Evolutionary conservation across 2,329 filamentous ascomycete species (phyloP), one percentile per base, ranked within the genome.

Genomic region (Cyclaneusma minus): DNA sequence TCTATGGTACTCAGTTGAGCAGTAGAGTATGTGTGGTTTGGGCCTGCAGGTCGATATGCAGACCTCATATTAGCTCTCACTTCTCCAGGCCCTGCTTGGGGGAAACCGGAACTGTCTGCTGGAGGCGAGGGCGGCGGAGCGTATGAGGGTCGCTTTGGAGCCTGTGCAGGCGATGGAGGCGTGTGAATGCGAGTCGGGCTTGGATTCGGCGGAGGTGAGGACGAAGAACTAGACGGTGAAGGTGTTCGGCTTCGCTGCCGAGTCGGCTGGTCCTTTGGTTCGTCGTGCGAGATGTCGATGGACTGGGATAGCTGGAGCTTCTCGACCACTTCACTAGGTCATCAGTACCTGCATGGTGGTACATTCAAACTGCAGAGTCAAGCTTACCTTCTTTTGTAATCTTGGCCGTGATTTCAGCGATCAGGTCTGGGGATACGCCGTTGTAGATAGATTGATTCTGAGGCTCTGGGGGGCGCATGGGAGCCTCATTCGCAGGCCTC

Each of bases 1-100:
- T 85, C 79, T 15, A 78, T 49, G 2, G 66, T 64, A 2, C 65
- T 72, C 33, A 62, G 46, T 32, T 70, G 66, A 16, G 51, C 41
- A 2, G 30, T 40, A 6, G 43, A 45, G 24, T 32, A 44, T 32
- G 38, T 41, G 13, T 41, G 31, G 7, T 29, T 18, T 10, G 27
- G 22, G n/a, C 23, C 21, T 4, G 30, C 16, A 27, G 41, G 37
- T 8, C 35, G 35, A 27, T 42, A 36, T 10, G 39, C 38, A 20
- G 43, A 38, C 32, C 49, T 28, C 36, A 45, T 31, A 5, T 35
- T 41, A 13, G 36, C 32, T 14, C 41, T 36, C 23, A 38, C 45
- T 11, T 48, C 47, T 25, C 43, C 35, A 27, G 44, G 37, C 16
- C n/a, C 50, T 51, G 25, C 47, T 50, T 4, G 39, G 41, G n/a